Percentiles rank a stretch among this genome's conserved stretches.
Evolutionary conservation across 148 eudicot species (phyloP).

Genomic region (Camellia sinensis): DNA sequence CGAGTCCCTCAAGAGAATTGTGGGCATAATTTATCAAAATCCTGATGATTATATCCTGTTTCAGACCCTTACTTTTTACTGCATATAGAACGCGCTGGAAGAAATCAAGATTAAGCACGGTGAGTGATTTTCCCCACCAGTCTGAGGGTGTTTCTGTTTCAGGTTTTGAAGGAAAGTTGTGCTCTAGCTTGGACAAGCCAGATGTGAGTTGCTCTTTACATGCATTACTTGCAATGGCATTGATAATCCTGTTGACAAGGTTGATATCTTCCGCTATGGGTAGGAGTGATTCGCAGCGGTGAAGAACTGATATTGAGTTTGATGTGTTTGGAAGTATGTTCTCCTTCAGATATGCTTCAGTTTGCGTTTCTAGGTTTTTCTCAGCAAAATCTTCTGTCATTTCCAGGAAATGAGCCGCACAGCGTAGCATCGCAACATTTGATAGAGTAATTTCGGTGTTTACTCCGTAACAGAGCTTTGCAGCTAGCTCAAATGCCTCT

Average conservation of each 20-base stretch:
- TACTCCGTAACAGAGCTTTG: constrained; percentile 94
- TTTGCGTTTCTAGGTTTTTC: constrained; percentile 62
- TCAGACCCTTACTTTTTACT: constrained; percentile 72
- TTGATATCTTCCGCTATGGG: constrained; percentile 77
- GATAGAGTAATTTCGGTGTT: constrained; percentile 65
- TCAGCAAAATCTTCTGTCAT: constrained; percentile 90
- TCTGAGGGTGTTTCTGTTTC: constrained; percentile 61
- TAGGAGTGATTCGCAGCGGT: constrained; percentile 63
- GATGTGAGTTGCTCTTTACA: constrained; percentile 87
- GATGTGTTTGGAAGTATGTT: constrained; percentile 63
- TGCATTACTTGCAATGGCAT: constrained; percentile 71
- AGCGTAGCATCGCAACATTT: constrained; percentile 77
- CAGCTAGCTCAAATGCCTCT: constrained; percentile 82
- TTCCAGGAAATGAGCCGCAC: constrained; percentile 81
- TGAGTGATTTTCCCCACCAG: constrained; percentile 95
- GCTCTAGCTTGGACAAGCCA: constrained; percentile 71
- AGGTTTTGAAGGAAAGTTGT: constrained; percentile 43
- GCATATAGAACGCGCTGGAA: constrained; percentile 79
- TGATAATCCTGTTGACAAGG: constrained; percentile 54
- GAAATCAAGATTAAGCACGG: constrained; percentile 64
- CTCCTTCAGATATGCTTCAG: constrained; percentile 63
- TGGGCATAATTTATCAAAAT: constrained; percentile 83
- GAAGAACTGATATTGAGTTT: constrained; percentile 74
- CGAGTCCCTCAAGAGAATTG: constrained; percentile 69
- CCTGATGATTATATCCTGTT: constrained; percentile 76